Evolutionary conservation across 2,329 filamentous ascomycete species (phyloP).

Genomic region (Aurifilum marmelostoma): DNA sequence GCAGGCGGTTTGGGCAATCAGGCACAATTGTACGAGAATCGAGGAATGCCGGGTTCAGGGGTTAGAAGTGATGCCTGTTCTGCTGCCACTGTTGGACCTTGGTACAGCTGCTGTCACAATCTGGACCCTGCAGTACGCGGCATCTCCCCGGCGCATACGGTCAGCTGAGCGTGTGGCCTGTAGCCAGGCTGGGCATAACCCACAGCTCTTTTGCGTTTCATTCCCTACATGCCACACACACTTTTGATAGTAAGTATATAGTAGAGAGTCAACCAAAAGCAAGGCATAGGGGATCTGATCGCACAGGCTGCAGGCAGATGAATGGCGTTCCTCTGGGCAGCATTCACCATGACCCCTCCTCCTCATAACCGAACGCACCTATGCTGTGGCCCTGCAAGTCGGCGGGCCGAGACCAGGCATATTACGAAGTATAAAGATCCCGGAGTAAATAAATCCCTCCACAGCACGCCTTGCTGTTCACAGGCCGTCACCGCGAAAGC

Average conservation of each 20-base stretch:
- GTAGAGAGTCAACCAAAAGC: background rate
- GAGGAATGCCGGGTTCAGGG: background rate
- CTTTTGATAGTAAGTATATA: too few species aligned
- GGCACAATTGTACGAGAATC: background rate
- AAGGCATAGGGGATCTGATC: background rate
- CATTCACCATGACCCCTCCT: background rate
- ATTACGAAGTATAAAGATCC: background rate
- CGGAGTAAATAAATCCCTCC: background rate
- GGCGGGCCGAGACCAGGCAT: background rate
- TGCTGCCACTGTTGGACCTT: background rate
- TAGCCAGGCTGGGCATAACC: background rate
- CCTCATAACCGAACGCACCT: background rate
- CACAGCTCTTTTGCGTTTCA: background rate
- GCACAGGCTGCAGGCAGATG: background rate
- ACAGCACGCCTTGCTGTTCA: background rate
- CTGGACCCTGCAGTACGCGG: background rate
- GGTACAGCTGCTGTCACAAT: constrained; percentile 3
- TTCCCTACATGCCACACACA: background rate
- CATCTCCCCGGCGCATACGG: background rate
- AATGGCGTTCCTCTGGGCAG: background rate
- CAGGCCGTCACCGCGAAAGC: background rate
- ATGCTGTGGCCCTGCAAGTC: background rate
- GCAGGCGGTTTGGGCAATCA: background rate
- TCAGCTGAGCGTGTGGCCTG: background rate
- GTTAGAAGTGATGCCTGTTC: background rate